Conservation (phyloP, 2,329 filamentous ascomycete species). For the Fusarium chlamydosporum region DNA sequence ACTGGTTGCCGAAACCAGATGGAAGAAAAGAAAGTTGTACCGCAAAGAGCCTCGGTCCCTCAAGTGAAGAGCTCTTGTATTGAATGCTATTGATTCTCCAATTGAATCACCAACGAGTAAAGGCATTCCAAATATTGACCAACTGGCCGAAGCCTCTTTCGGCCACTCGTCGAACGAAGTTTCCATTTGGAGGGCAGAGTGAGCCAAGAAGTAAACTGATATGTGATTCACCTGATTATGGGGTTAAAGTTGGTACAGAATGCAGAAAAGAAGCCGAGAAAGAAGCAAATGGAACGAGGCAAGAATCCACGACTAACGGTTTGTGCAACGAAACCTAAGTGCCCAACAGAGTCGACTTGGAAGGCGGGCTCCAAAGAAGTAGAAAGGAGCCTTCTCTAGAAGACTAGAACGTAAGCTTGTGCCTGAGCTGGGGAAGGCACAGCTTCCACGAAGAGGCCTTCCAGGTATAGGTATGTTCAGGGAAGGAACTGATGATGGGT, state of each 20-base stretch:
- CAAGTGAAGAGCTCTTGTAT: not conserved
- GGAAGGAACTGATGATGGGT: not conserved
- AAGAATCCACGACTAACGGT: no score
- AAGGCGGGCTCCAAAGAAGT: no score
- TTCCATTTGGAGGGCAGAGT: not conserved
- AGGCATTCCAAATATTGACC: not conserved
- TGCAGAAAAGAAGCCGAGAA: not conserved
- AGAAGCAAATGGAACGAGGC: not conserved
- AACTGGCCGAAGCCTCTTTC: not conserved
- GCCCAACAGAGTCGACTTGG: no score
- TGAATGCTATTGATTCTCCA: not conserved
- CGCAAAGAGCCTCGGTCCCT: not conserved
- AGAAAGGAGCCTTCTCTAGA: not conserved
- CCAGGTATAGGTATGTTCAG: not conserved
- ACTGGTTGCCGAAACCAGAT: not conserved
- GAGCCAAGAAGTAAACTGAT: not conserved
- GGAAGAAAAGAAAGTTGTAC: not conserved
- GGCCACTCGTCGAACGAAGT: not conserved
- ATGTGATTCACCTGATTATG: not conserved
- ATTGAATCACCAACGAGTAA: not conserved
- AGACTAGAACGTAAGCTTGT: not conserved
- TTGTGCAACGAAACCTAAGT: no score
- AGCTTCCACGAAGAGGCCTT: no score
- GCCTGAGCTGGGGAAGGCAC: not conserved
- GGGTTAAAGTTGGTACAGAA: not conserved